Evolutionary conservation across 768 basidiomycete species (phyloP).

Genomic region (Xanthoconium purpureum): DNA sequence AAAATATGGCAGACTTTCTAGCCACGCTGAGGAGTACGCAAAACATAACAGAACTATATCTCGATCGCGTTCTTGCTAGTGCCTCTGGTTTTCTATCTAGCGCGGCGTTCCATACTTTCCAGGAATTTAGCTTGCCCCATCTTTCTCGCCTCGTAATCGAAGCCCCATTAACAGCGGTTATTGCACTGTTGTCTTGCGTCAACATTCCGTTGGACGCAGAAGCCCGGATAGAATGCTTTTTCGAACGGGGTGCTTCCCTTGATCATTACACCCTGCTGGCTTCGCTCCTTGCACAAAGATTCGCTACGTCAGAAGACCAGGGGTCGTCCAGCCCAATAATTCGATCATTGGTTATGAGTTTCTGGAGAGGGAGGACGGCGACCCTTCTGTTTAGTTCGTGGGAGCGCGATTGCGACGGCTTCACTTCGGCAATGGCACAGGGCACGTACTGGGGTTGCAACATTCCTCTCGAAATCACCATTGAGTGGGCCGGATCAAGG

Average conservation of each 20-base stretch:
- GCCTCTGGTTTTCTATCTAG: neutral
- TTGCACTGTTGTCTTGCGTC: neutral
- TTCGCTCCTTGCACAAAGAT: neutral
- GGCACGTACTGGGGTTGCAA: neutral
- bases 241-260: neutral
- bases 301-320: neutral
- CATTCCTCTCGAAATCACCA: neutral
- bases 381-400: neutral
- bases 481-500: accelerated
- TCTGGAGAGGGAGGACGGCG: no score
- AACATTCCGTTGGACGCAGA: neutral
- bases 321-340: neutral
- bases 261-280: neutral
- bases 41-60: constrained; percentile 30
- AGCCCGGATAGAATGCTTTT: neutral
- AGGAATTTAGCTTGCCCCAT: neutral
- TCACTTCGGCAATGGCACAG: no score
- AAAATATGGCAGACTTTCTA: constrained; percentile 31
- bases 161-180: neutral
- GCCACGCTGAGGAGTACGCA: constrained; percentile 1
- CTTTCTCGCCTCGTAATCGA: neutral
- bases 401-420: neutral
- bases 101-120: neutral
- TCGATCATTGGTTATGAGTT: neutral
- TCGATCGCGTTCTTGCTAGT: constrained; percentile 31